A percentile compares a stretch with the other conserved stretches of the same genome.
Evolutionary conservation across 106 monocot species (phyloP).

Genomic region (Cymbidium sinense): DNA sequence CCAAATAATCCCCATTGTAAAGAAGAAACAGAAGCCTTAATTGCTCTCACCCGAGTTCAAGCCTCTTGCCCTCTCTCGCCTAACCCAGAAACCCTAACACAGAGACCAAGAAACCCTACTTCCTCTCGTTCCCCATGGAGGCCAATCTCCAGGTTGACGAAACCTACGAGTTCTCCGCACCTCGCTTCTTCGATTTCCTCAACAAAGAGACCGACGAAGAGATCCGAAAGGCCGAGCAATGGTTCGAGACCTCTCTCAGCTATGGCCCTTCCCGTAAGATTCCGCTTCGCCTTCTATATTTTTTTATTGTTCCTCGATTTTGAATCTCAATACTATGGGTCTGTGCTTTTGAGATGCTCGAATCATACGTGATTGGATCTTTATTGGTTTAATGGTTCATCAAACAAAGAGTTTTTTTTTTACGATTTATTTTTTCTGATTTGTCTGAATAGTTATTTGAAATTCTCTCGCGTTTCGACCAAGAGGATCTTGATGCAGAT

Average conservation of each 20-base stretch:
- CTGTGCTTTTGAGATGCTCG: background rate
- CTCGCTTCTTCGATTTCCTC: conserved; percentile 73
- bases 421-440: too few species aligned
- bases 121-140: background rate
- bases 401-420: too few species aligned
- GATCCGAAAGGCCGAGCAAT: conserved; percentile 50
- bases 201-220: conserved; percentile 57
- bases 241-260: conserved; percentile 72
- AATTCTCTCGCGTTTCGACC: background rate
- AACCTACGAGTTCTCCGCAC: conserved; percentile 79
- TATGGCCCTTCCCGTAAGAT: conserved; percentile 74
- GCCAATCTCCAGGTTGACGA: conserved; percentile 42
- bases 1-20: background rate
- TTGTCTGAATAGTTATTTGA: background rate
- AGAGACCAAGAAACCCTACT: background rate
- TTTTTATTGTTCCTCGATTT: background rate
- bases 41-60: background rate
- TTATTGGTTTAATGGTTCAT: background rate
- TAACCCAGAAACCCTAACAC: background rate
- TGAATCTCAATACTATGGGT: background rate
- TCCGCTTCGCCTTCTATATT: background rate
- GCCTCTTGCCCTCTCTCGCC: background rate
- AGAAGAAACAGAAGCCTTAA: background rate
- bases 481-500: background rate
- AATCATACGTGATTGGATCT: background rate